phyloP scores from a whole-genome alignment of 1,284 basidiomycete species.

The Melampsora americana region DNA sequence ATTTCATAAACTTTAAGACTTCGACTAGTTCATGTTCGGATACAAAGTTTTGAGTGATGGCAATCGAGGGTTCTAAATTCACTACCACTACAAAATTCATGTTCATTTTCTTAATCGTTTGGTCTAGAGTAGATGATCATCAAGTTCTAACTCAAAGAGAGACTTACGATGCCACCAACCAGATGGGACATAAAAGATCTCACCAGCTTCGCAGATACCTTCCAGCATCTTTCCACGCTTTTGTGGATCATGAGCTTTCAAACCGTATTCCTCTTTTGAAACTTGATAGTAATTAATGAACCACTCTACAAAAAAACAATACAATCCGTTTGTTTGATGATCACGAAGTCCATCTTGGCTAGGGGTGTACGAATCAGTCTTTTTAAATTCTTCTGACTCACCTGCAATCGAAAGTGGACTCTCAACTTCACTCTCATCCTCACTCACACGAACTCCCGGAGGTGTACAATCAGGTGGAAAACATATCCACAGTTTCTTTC shows the following conservation, averaged over 20 bases:
- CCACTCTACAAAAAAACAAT: constrained; percentile 54
- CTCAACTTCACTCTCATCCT: constrained; percentile 54
- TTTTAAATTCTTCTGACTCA: constrained; percentile 30
- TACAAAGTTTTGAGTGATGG: constrained; percentile 58
- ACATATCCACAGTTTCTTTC: constrained; percentile 56
- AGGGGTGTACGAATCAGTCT: background rate
- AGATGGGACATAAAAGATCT: constrained; percentile 54
- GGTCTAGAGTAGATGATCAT: background rate
- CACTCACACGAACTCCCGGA: constrained; percentile 56
- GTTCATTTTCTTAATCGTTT: background rate
- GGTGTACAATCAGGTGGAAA: constrained; percentile 55
- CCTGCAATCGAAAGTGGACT: constrained; percentile 54
- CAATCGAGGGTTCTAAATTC: constrained; percentile 54
- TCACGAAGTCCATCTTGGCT: background rate
- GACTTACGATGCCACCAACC: constrained; percentile 53
- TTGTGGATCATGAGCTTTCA: constrained; percentile 47
- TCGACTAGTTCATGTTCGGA: constrained; percentile 54
- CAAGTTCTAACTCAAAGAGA: too few species aligned
- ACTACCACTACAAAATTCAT: constrained; percentile 49
- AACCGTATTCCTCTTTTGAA: constrained; percentile 53
- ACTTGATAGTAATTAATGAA: constrained; percentile 55
- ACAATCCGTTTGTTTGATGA: constrained; percentile 44
- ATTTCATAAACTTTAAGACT: constrained; percentile 56
- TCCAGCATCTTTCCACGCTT: constrained; percentile 53
- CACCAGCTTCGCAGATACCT: constrained; percentile 56